These are phyloP conservation scores for Quercus bicolor DNA, from an alignment of 306 rosid genomes.

Conservation along the genomic window DNA sequence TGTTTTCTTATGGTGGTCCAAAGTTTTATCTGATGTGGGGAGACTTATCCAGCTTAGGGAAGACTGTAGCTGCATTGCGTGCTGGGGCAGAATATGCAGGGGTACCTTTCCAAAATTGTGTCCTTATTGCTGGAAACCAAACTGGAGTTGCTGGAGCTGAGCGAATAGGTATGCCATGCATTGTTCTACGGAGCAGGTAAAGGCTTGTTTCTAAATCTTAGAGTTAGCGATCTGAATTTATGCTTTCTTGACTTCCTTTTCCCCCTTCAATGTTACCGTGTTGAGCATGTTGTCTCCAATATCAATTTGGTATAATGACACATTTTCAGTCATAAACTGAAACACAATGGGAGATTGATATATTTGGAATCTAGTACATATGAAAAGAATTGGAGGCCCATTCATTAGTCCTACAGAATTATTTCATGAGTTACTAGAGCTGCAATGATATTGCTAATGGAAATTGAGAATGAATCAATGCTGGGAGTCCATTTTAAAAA, in stretches of 20 bases:
- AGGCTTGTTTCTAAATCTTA: slow-evolving; percentile 6
- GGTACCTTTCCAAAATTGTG: slow-evolving; percentile 57
- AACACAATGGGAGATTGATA: background rate
- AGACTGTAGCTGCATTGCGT: slow-evolving; percentile 70
- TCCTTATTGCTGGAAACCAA: slow-evolving; percentile 90
- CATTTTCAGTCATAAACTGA: background rate
- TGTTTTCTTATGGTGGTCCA: background rate
- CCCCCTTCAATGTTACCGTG: background rate
- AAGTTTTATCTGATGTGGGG: slow-evolving; percentile 1
- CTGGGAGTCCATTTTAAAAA: no score
- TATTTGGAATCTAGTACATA: background rate
- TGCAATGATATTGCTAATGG: background rate
- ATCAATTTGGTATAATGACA: background rate
- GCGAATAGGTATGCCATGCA: slow-evolving; percentile 79
- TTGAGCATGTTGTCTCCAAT: background rate
- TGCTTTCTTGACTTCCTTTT: background rate
- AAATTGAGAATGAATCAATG: background rate
- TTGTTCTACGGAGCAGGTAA: slow-evolving; percentile 86
- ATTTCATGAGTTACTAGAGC: background rate
- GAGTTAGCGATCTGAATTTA: background rate
- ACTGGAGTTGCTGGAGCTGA: slow-evolving; percentile 75
- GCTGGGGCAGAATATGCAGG: slow-evolving; percentile 90
- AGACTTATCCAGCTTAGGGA: slow-evolving; percentile 51
- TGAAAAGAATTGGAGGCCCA: background rate
- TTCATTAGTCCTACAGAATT: background rate